Base-by-base conservation (phyloP, 1,284 basidiomycete species). In the Gomphus sp. region DNA sequence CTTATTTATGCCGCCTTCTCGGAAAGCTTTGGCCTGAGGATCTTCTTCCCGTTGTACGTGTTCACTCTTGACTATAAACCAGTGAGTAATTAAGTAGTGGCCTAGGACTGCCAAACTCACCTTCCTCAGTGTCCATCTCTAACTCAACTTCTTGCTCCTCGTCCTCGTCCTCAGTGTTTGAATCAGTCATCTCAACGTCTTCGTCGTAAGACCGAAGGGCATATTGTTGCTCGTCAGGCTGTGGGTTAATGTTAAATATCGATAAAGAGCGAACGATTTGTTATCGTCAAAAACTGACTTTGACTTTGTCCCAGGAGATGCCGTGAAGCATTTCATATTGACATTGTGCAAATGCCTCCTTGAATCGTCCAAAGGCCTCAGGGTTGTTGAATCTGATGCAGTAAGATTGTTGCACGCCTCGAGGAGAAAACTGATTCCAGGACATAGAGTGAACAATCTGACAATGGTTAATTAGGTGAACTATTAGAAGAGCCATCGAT, bases 111-210 rank as follows among this genome's bases (percentile, higher is more conserved):
- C 18, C n/a, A 14, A 16, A 55, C 53, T 9, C 6, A 55, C 54
- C 41, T 47, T 55, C 44, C 18, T 55, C 54, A n/a, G 18, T 6
- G 41, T 77, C 81, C 25, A 87, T 74, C 62, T 84, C 85, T 12
- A 80, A 79, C 22, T 80, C 74, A 33, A 90, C 82, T 56, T 87
- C 84, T 1, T 91, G 89, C 63, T 88, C 88, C 34, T 87, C 87
- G n/a, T 82, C 82, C 45, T 81, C 83, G 43, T 83, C 87, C 39
- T 90, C 85, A 57, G 87, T 82, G 48, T 83, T 79, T 1, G 77
- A 81, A 66, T 91, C 87, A 56, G 73, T 78, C 89, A 98, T 96
- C 65, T 89, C 91, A 14, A 91, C 85, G 67, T 98, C 95, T 67
- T 89, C 85, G 52, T 77, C 76, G 66, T 80, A 89, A 25, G 88